Base-by-base conservation (phyloP, 164 flowering plant genomes). In the Aristolochia fimbriata region DNA sequence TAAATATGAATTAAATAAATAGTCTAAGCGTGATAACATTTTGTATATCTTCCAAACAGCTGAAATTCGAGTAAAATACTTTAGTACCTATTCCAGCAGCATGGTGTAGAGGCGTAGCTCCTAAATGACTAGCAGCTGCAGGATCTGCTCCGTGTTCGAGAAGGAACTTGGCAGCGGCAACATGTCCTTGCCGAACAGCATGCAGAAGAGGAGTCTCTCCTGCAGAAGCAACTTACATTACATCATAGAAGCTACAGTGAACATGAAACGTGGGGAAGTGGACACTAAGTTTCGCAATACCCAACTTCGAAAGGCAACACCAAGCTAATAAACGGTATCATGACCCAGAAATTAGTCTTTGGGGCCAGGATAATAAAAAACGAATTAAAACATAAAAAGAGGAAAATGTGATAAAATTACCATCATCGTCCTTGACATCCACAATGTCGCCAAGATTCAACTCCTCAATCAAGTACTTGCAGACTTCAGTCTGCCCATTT, bases 171-270 rank as follows among this genome's bases (percentile, higher is more conserved):
- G 79, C 91, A 63, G 85, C 81, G 45, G 54, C 83, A 59, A 66
- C 68, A 55, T 90, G 93, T 48, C 97, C 99, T 75, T 83, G 90
- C 30, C 95, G 76, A 52, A 84, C 84, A 65, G 97, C 96, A 75
- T 93, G 97, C 69, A 85, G 59, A 62, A 93, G 84, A 62, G 99
- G 87, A 71, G 97, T 88, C 49, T 93, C 99, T 51, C 97, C 99
- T 93, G 73, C 41, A 68, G 67, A 45, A 52, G 27, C 20, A 52
- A 52, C 43, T 37, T 10, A 37, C 43, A 37, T 37, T 37, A 37
- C 12, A 37, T 10, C 10, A 10, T 37, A 37, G 12, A 37, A 37
- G 43, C 10, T 37, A 37, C 10, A 37, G 43, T 37, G 43, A 37
- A 37, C 43, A 7, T 37, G 11, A 37, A 37, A 37, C 43, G 43